Conservation (phyloP, 306 rosid species). For the Acacia crassicarpa region DNA sequence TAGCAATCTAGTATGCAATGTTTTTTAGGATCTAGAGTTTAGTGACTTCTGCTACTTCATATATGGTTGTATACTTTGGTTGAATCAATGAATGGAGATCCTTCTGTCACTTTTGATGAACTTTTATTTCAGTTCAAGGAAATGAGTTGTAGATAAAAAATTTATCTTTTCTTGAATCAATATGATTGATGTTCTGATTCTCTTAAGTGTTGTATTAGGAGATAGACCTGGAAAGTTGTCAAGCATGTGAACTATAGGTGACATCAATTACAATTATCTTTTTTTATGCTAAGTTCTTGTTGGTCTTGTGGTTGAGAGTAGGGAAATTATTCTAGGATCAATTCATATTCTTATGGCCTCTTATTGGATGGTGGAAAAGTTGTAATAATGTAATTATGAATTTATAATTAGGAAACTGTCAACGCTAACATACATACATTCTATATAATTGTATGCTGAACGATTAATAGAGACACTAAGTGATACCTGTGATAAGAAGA, state of each 20-base stretch:
- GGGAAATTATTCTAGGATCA: slow-evolving; percentile 11
- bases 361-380: slow-evolving; percentile 23
- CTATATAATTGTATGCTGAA: slow-evolving; percentile 25
- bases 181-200: slow-evolving; percentile 14
- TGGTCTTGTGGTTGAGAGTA: slow-evolving; percentile 18
- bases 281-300: slow-evolving; percentile 13
- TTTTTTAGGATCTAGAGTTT: background rate
- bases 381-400: slow-evolving; percentile 7
- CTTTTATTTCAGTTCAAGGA: slow-evolving; percentile 17
- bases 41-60: background rate
- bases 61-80: background rate
- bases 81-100: too few species aligned
- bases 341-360: background rate
- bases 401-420: background rate
- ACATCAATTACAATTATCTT: slow-evolving; percentile 10
- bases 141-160: background rate
- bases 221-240: slow-evolving; percentile 51
- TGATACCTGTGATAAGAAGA: background rate
- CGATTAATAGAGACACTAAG: slow-evolving; percentile 6
- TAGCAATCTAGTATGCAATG: background rate
- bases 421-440: slow-evolving; percentile 9
- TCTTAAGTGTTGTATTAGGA: slow-evolving; percentile 7
- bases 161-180: slow-evolving; percentile 11
- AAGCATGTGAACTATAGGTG: slow-evolving; percentile 35
- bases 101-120: too few species aligned